Percentiles rank a stretch among this genome's conserved stretches.
phyloP scores from a whole-genome alignment of 2,329 filamentous ascomycete species.

The Penicillium sp. region DNA sequence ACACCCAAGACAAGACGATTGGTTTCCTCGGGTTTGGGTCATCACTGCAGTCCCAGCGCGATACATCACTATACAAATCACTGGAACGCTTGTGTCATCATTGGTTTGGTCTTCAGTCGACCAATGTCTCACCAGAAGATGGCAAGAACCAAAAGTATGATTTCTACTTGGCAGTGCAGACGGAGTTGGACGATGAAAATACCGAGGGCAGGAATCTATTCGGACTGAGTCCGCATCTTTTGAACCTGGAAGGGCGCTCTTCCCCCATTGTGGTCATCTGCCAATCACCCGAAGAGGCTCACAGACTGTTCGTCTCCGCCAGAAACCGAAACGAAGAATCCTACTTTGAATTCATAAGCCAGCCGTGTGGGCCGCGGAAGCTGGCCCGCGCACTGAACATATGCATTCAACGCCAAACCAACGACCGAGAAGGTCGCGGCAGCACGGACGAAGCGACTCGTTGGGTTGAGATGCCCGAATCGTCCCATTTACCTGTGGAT shows the following conservation, averaged over 20 bases:
- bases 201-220: slow-evolving; percentile 14
- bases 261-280: slow-evolving; percentile 35
- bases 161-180: slow-evolving; percentile 28
- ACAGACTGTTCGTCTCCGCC: slow-evolving; percentile 17
- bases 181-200: slow-evolving; percentile 24
- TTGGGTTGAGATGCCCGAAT: slow-evolving; percentile 25
- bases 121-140: slow-evolving; percentile 1
- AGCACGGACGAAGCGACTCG: slow-evolving; percentile 8
- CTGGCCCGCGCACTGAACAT: slow-evolving; percentile 32
- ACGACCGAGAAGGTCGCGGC: not conserved
- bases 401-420: slow-evolving; percentile 23
- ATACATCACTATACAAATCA: slow-evolving; percentile 18
- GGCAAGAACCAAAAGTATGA: slow-evolving; percentile 11
- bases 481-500: slow-evolving; percentile 21
- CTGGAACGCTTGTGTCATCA: slow-evolving; percentile 23
- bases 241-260: not conserved
- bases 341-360: slow-evolving; percentile 37
- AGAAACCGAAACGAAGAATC: slow-evolving; percentile 3
- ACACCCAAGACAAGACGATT: slow-evolving; percentile 20
- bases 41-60: slow-evolving; percentile 10
- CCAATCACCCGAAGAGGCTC: slow-evolving; percentile 23
- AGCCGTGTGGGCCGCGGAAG: slow-evolving; percentile 38
- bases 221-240: not conserved
- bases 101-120: slow-evolving; percentile 22
- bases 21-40: slow-evolving; percentile 24